Conservation (phyloP, 108 stramenopile species). For the Mediolabrus comicus region DNA sequence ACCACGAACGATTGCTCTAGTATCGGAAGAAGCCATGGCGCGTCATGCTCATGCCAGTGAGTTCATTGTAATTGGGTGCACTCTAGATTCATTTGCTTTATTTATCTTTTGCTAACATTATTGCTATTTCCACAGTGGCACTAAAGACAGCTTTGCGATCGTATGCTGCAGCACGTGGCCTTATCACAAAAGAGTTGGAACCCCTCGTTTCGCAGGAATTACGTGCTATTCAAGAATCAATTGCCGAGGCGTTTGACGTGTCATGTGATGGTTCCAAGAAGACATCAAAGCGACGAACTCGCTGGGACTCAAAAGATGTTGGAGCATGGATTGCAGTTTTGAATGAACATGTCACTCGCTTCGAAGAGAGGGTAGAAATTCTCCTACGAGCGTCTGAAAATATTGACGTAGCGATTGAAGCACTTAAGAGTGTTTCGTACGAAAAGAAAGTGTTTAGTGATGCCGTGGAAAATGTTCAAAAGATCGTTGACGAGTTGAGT, state of each 20-base stretch:
- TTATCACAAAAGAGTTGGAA: slow-evolving; percentile 74
- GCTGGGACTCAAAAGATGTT: slow-evolving; percentile 81
- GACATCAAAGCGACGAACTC: slow-evolving; percentile 68
- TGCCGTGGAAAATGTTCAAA: slow-evolving; percentile 81
- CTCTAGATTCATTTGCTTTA: slow-evolving; percentile 43
- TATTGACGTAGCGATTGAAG: slow-evolving; percentile 57
- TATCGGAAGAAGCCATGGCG: slow-evolving; percentile 68
- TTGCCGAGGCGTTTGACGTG: slow-evolving; percentile 83
- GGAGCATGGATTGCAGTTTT: slow-evolving; percentile 82
- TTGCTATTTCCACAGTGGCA: slow-evolving; percentile 64
- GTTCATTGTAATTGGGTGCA: neutral
- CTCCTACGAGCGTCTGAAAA: slow-evolving; percentile 70
- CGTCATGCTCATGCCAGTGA: slow-evolving; percentile 74
- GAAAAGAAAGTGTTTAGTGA: slow-evolving; percentile 52
- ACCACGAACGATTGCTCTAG: slow-evolving; percentile 64
- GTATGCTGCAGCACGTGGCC: slow-evolving; percentile 71
- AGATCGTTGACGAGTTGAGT: slow-evolving; percentile 89
- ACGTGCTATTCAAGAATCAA: slow-evolving; percentile 63
- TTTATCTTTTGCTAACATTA: slow-evolving; percentile 31
- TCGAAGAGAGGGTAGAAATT: slow-evolving; percentile 84
- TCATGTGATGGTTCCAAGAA: slow-evolving; percentile 58
- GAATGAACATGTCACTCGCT: slow-evolving; percentile 82
- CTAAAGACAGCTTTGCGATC: slow-evolving; percentile 88
- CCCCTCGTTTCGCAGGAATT: slow-evolving; percentile 80
- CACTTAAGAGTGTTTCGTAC: slow-evolving; percentile 62